Percentiles rank a stretch among this genome's conserved stretches.
Conservation (phyloP, 805 yeast species). For the Starmerella vitae region DNA sequence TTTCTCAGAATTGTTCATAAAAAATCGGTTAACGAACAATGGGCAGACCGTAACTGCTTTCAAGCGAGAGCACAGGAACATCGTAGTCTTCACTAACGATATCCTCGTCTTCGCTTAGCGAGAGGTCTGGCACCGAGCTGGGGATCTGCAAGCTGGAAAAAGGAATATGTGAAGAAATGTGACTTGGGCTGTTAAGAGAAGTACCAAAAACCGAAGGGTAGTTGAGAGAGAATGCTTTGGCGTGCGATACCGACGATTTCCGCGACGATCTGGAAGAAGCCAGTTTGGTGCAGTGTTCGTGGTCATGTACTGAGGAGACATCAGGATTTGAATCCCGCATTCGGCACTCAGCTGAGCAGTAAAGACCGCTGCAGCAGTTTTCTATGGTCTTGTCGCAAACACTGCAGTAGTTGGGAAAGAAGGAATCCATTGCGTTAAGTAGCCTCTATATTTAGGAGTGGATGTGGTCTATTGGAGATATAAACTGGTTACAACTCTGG, state of each 20-base stretch:
- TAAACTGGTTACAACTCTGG: too few relatives aligned
- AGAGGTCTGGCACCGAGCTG: conserved; percentile 10
- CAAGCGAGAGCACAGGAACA: conserved; percentile 11
- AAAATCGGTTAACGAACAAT: not conserved
- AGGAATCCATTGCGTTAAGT: conserved; percentile 10
- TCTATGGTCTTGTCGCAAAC: conserved; percentile 28
- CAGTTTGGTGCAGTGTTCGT: not conserved
- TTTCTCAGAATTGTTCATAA: too few relatives aligned
- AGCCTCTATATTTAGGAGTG: too few relatives aligned
- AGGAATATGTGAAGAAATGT: not conserved
- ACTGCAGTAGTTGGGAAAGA: conserved; percentile 26
- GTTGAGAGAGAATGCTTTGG: conserved; percentile 6
- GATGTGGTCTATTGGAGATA: too few relatives aligned
- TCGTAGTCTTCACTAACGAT: conserved; percentile 7
- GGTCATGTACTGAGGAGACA: not conserved
- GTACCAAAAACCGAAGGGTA: conserved; percentile 12
- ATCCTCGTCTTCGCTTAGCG: conserved; percentile 17
- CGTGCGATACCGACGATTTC: not conserved
- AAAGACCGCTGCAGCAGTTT: conserved; percentile 18
- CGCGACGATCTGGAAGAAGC: too few relatives aligned
- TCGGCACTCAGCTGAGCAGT: conserved; percentile 28
- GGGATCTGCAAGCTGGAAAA: conserved; percentile 1
- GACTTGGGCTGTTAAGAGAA: not conserved
- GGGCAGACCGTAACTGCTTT: not conserved
- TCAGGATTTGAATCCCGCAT: conserved; percentile 19